Evolutionary conservation across 225 moss, liverwort and hornwort genomes (phyloP).

Genomic region (Physcomitrium patens): DNA sequence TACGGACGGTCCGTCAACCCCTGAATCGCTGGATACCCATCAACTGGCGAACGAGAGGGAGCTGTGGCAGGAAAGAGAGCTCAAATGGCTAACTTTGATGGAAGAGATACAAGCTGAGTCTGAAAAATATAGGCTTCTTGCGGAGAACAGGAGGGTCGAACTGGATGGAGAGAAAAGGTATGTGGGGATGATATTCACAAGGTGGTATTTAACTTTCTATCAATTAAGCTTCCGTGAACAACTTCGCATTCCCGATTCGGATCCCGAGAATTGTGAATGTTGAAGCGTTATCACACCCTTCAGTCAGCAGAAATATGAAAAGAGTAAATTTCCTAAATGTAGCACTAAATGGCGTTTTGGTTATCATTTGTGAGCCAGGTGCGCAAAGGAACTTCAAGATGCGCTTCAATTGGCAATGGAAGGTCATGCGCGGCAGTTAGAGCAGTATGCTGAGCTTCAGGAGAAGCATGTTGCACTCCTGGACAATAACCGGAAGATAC

Average conservation of each 20-base stretch:
- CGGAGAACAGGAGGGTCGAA: slow-evolving; percentile 84
- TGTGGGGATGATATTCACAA: background rate
- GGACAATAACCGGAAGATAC: slow-evolving; percentile 86
- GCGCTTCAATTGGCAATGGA: slow-evolving; percentile 98
- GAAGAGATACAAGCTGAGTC: slow-evolving; percentile 85
- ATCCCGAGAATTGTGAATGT: background rate
- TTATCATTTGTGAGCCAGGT: slow-evolving; percentile 39
- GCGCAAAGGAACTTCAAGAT: slow-evolving; percentile 87
- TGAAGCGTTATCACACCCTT: background rate
- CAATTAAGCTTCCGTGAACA: too few relatives aligned
- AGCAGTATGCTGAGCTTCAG: slow-evolving; percentile 97
- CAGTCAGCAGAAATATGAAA: too few relatives aligned
- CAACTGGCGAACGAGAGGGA: slow-evolving; percentile 64
- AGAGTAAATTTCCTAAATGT: background rate
- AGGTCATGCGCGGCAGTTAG: slow-evolving; percentile 89
- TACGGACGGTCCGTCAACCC: slow-evolving; percentile 26
- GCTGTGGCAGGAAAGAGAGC: slow-evolving; percentile 91
- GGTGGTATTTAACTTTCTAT: background rate
- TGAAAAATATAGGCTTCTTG: slow-evolving; percentile 69
- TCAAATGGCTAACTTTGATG: slow-evolving; percentile 83
- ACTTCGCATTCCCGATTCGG: too few relatives aligned
- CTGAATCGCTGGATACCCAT: slow-evolving; percentile 28
- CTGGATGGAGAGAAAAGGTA: slow-evolving; percentile 89
- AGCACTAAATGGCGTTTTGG: background rate
- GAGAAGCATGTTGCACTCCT: slow-evolving; percentile 91